These are phyloP conservation scores for Candida mesenterica DNA, from an alignment of 1,139 yeast genomes.

Conservation along the genomic window DNA sequence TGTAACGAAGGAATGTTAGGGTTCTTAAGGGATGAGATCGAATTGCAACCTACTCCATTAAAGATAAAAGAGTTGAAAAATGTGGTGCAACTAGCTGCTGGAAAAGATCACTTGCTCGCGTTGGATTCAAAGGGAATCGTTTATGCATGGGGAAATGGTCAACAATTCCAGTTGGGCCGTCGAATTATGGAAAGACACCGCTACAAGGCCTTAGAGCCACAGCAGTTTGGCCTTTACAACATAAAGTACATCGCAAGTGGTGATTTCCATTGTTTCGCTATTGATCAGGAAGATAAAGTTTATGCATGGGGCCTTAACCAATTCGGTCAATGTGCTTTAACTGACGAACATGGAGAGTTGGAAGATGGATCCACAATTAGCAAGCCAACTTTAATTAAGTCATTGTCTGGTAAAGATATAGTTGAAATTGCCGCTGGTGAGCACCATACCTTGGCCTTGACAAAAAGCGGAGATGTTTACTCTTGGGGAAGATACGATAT, in stretches of 20 bases:
- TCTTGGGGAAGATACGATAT: slow-evolving; percentile 92
- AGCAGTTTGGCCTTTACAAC: slow-evolving; percentile 74
- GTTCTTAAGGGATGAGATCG: slow-evolving; percentile 59
- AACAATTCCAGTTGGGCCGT: slow-evolving; percentile 87
- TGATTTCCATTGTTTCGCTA: slow-evolving; percentile 94
- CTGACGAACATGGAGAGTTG: slow-evolving; percentile 46
- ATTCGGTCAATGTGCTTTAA: slow-evolving; percentile 91
- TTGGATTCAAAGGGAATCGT: slow-evolving; percentile 83
- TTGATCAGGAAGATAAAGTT: slow-evolving; percentile 68
- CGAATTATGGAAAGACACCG: slow-evolving; percentile 76
- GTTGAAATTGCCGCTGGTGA: slow-evolving; percentile 84
- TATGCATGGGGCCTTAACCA: slow-evolving; percentile 95
- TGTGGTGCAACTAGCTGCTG: slow-evolving; percentile 84
- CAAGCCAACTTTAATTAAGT: slow-evolving; percentile 71
- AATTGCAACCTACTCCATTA: slow-evolving; percentile 65
- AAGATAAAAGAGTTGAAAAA: slow-evolving; percentile 62
- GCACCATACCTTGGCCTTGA: slow-evolving; percentile 82
- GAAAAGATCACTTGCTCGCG: slow-evolving; percentile 88
- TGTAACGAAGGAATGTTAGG: slow-evolving; percentile 91
- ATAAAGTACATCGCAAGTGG: slow-evolving; percentile 86
- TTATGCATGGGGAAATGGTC: slow-evolving; percentile 97
- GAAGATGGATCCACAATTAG: slow-evolving; percentile 81
- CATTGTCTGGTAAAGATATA: slow-evolving; percentile 56
- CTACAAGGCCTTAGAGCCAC: slow-evolving; percentile 66
- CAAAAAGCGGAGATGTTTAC: slow-evolving; percentile 68